Evolutionary conservation across 495 filamentous ascomycete genomes (phyloP).

Genomic region (Podospora pseudoanserina): DNA sequence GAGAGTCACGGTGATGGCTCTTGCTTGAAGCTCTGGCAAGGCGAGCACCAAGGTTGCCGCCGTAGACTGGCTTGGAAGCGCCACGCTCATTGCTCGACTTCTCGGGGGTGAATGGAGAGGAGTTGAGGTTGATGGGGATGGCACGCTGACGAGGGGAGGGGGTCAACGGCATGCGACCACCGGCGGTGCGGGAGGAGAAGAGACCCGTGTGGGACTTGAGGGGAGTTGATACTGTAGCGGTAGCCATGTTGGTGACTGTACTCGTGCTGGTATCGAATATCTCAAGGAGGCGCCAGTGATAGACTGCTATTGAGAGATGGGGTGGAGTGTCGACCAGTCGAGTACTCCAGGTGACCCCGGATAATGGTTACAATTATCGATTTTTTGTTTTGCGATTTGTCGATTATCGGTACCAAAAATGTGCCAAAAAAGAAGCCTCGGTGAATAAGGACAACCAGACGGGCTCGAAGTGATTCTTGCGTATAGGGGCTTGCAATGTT

Average conservation of each 20-base stretch:
- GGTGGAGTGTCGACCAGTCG: not conserved
- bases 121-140: constrained; percentile 49
- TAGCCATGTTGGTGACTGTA: constrained; percentile 67
- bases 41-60: constrained; percentile 64
- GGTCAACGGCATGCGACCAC: constrained; percentile 89
- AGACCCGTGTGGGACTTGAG: constrained; percentile 89
- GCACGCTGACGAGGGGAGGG: constrained; percentile 70
- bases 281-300: constrained; percentile 16
- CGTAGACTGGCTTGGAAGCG: constrained; percentile 66
- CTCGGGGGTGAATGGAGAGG: constrained; percentile 78
- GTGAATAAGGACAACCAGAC: not conserved
- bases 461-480: not conserved
- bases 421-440: not conserved
- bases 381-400: not conserved
- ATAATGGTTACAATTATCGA: not conserved
- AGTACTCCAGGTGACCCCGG: not conserved
- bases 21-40: constrained; percentile 61
- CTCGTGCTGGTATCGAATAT: constrained; percentile 40
- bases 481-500: not conserved
- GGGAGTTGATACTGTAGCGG: constrained; percentile 82
- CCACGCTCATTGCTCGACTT: constrained; percentile 53
- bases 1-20: constrained; percentile 63
- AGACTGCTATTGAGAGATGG: not conserved
- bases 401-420: constrained; percentile 5
- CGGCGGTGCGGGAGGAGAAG: constrained; percentile 88